A percentile compares a stretch with the other conserved stretches of the same genome.
Evolutionary conservation across 1,284 basidiomycete species (phyloP).

Genomic region (Takashimella tepidaria): DNA sequence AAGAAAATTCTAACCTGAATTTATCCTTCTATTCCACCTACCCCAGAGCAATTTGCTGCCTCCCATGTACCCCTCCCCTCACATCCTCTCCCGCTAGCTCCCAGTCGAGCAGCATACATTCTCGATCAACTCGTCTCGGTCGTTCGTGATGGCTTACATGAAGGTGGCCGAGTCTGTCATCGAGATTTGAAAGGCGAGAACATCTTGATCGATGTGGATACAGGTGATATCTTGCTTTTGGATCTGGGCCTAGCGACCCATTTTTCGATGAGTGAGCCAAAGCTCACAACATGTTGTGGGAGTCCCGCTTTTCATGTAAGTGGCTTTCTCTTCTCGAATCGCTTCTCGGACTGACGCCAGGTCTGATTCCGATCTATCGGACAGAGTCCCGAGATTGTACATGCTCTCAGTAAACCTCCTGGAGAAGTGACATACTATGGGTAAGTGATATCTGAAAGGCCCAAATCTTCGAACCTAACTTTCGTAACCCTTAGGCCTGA

Average conservation of each 20-base stretch:
- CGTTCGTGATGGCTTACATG: constrained; percentile 52
- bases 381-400: constrained; percentile 54
- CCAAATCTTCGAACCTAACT: no score
- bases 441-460: constrained; percentile 19
- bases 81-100: constrained; percentile 39
- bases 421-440: constrained; percentile 52
- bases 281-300: constrained; percentile 56
- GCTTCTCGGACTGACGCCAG: constrained; percentile 6
- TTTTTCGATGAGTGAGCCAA: constrained; percentile 53
- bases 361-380: no score
- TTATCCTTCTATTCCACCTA: constrained; percentile 6
- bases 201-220: constrained; percentile 40
- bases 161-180: constrained; percentile 53
- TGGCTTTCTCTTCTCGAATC: background rate
- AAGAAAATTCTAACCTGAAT: constrained; percentile 6
- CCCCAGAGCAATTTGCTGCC: constrained; percentile 33
- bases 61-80: constrained; percentile 28
- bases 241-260: constrained; percentile 56
- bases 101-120: constrained; percentile 51
- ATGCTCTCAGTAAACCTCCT: constrained; percentile 50
- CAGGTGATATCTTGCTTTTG: constrained; percentile 49
- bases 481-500: constrained; percentile 48
- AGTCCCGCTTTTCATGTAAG: constrained; percentile 51
- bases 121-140: constrained; percentile 55
- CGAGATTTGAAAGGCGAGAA: constrained; percentile 54